Conservation (phyloP, 805 yeast genomes). For the Candida palmyrensis region DNA sequence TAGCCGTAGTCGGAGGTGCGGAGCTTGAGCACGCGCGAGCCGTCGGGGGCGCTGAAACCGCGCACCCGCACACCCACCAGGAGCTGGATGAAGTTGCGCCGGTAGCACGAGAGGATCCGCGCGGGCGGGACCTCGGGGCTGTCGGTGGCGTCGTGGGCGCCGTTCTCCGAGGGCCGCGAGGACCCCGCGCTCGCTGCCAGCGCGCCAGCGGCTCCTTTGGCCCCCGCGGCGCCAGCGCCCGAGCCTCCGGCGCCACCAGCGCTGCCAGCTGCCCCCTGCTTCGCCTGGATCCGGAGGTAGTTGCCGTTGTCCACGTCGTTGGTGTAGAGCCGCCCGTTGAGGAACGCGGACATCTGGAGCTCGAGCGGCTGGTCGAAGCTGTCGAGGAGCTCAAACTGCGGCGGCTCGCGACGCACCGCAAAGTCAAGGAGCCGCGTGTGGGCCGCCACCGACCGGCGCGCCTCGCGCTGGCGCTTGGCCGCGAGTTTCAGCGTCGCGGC, state of each 20-base stretch:
- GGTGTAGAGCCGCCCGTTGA: constrained; percentile 39
- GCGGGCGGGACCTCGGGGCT: constrained; percentile 13
- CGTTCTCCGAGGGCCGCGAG: background rate
- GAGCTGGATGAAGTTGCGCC: constrained; percentile 39
- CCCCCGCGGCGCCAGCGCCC: background rate
- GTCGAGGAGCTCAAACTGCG: background rate
- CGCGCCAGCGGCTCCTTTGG: too few species aligned
- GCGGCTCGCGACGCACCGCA: too few species aligned
- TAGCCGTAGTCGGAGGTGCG: constrained; percentile 34
- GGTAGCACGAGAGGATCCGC: constrained; percentile 41
- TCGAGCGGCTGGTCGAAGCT: background rate
- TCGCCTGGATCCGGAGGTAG: constrained; percentile 12
- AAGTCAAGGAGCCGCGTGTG: too few species aligned
- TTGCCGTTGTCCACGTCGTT: constrained; percentile 36
- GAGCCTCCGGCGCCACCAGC: background rate
- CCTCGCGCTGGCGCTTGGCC: too few species aligned
- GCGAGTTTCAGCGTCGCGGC: too few species aligned
- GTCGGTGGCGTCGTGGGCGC: background rate
- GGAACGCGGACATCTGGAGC: constrained; percentile 25
- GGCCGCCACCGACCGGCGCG: too few species aligned
- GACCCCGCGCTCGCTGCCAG: too few species aligned
- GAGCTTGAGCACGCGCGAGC: constrained; percentile 24
- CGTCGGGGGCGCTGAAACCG: constrained; percentile 18
- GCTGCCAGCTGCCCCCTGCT: background rate
- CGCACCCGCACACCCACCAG: constrained; percentile 24